Percentiles rank a stretch among this genome's conserved stretches.
phyloP scores from a whole-genome alignment of 2,329 filamentous ascomycete genomes.

The Pezicula rhizophila region DNA sequence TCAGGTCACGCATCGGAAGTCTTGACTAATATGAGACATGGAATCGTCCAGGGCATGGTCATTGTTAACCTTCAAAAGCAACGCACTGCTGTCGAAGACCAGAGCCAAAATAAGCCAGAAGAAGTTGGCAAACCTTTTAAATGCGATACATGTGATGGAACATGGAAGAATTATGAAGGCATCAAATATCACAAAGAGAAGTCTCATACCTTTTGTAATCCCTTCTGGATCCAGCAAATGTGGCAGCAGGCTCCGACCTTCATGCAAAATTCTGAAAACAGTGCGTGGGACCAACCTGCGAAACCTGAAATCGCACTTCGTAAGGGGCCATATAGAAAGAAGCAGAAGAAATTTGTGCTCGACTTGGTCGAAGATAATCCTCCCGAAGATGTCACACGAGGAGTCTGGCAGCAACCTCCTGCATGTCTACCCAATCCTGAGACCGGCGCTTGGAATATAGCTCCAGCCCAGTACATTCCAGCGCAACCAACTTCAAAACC shows the following conservation, averaged over 20 bases:
- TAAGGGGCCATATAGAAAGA: background rate
- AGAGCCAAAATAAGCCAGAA: slow-evolving; percentile 7
- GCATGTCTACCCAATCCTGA: slow-evolving; percentile 16
- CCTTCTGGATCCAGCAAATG: slow-evolving; percentile 10
- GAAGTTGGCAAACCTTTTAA: slow-evolving; percentile 21
- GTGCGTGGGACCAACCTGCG: slow-evolving; percentile 2
- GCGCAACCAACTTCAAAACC: background rate
- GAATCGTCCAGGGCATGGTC: slow-evolving; percentile 20
- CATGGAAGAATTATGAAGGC: slow-evolving; percentile 27
- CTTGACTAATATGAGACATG: slow-evolving; percentile 21
- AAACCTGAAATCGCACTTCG: background rate
- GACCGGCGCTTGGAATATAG: slow-evolving; percentile 23
- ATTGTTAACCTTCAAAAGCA: slow-evolving; percentile 6
- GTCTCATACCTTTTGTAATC: slow-evolving; percentile 26
- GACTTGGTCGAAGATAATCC: background rate
- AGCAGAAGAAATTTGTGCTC: background rate
- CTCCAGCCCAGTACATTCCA: background rate
- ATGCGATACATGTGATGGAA: slow-evolving; percentile 22
- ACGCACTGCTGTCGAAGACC: slow-evolving; percentile 8
- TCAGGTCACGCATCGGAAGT: slow-evolving; percentile 8
- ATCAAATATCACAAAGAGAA: slow-evolving; percentile 27
- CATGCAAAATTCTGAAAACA: slow-evolving; percentile 1
- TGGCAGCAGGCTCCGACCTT: slow-evolving; percentile 2
- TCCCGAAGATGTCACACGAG: background rate
- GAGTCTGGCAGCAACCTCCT: slow-evolving; percentile 13